phyloP scores from a whole-genome alignment of 129 eudicot species.

The Oenanthe sinensis region DNA sequence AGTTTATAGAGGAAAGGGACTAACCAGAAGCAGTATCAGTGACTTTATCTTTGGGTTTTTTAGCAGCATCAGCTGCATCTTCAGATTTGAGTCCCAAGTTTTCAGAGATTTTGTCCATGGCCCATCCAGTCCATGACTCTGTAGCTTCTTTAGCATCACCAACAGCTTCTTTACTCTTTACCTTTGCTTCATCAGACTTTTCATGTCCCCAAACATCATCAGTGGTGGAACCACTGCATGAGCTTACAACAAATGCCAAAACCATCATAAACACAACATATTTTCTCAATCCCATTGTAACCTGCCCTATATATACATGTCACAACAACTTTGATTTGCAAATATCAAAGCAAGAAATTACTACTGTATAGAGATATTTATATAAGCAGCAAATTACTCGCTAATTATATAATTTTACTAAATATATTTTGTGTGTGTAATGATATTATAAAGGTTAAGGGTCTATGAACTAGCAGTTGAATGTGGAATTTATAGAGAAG shows the following conservation, averaged over 20 bases:
- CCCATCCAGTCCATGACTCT: conserved; percentile 85
- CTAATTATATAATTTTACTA: background rate
- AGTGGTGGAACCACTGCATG: conserved; percentile 2
- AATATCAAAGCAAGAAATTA: background rate
- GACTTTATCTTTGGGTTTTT: conserved; percentile 31
- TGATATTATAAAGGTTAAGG: background rate
- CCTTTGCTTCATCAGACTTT: conserved; percentile 22
- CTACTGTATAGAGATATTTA: background rate
- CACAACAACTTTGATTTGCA: background rate
- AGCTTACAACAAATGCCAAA: conserved; percentile 6
- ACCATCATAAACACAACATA: conserved; percentile 3
- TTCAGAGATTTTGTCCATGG: conserved; percentile 59
- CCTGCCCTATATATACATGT: background rate
- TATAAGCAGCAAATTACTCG: no score
- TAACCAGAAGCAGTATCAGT: conserved; percentile 25
- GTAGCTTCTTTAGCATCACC: conserved; percentile 33
- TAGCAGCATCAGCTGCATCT: conserved; percentile 30
- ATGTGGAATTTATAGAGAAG: background rate
- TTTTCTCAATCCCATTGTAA: background rate
- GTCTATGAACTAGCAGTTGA: background rate
- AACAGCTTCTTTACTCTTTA: conserved; percentile 21
- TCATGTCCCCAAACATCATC: conserved; percentile 8
- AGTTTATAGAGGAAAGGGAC: background rate
- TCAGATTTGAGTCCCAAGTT: conserved; percentile 46
- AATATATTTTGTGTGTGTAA: background rate